Evolutionary conservation across 2,329 filamentous ascomycete genomes (phyloP).

Genomic region (Seiridium unicorne): DNA sequence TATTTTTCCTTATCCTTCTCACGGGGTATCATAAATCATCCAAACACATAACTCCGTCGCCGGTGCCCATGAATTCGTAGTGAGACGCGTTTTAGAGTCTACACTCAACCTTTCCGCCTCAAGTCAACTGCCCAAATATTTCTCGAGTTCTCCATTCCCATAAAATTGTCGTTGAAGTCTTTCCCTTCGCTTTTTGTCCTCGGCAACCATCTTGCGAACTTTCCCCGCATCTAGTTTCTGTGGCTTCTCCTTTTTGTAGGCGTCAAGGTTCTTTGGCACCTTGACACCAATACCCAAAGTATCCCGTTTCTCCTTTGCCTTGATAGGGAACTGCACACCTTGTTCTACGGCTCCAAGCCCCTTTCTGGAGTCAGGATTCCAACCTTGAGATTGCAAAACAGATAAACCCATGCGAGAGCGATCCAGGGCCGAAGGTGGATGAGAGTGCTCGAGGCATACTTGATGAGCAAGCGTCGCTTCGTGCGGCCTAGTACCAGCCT

Average conservation of each 20-base stretch:
- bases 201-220: constrained; percentile 58
- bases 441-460: constrained; percentile 65
- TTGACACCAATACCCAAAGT: constrained; percentile 69
- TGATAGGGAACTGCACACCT: constrained; percentile 75
- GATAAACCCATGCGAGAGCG: constrained; percentile 67
- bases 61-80: no score
- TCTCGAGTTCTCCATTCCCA: constrained; percentile 70
- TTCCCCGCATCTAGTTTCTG: constrained; percentile 68
- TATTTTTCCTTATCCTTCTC: neutral
- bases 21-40: neutral
- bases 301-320: constrained; percentile 69
- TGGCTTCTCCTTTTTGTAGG: constrained; percentile 36
- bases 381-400: constrained; percentile 66
- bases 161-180: constrained; percentile 71
- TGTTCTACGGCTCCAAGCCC: constrained; percentile 71
- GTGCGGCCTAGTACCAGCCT: constrained; percentile 35
- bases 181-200: constrained; percentile 62
- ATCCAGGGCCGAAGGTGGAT: constrained; percentile 71
- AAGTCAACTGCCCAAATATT: constrained; percentile 57
- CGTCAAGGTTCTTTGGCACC: constrained; percentile 37
- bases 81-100: neutral
- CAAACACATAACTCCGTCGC: no score
- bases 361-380: constrained; percentile 69
- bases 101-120: neutral
- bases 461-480: constrained; percentile 69